These are phyloP conservation scores for Ceratobasidium papillatum DNA, from an alignment of 1,284 basidiomycete genomes.

Conservation along the genomic window DNA sequence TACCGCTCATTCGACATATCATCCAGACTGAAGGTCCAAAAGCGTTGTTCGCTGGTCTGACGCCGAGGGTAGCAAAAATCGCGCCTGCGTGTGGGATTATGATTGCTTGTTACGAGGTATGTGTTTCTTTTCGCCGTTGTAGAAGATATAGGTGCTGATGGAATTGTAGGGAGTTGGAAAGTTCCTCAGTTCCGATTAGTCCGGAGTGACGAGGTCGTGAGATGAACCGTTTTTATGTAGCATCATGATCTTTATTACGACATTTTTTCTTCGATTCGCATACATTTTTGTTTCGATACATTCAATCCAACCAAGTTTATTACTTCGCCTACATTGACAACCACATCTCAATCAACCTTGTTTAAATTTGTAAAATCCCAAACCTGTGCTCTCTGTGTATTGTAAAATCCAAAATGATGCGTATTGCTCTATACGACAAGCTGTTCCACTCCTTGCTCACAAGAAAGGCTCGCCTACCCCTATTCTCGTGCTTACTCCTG, in stretches of 20 bases:
- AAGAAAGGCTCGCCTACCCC: too few species aligned
- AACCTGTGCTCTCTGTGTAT: too few species aligned
- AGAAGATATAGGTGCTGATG: neutral
- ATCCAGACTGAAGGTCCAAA: conserved; percentile 77
- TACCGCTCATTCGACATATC: conserved; percentile 74
- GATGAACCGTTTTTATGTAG: neutral
- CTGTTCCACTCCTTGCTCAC: too few species aligned
- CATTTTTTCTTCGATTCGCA: neutral
- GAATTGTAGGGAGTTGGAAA: conserved; percentile 32
- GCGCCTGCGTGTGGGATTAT: conserved; percentile 99
- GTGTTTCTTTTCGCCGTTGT: neutral
- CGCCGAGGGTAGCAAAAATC: conserved; percentile 92
- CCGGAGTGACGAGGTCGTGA: conserved; percentile 15
- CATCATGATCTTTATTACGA: conserved; percentile 29
- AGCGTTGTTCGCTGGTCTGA: conserved; percentile 85
- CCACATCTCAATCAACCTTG: neutral
- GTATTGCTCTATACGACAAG: too few species aligned
- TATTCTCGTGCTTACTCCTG: too few species aligned
- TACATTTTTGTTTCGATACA: neutral
- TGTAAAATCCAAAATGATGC: too few species aligned
- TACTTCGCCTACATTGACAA: neutral
- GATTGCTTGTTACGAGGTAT: conserved; percentile 94
- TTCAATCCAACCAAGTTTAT: neutral
- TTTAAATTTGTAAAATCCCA: neutral
- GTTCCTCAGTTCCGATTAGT: conserved; percentile 23